Percentiles rank a stretch among this genome's conserved stretches.
Evolutionary conservation across 768 basidiomycete genomes (phyloP).

Genomic region (Boletellus emodensis): DNA sequence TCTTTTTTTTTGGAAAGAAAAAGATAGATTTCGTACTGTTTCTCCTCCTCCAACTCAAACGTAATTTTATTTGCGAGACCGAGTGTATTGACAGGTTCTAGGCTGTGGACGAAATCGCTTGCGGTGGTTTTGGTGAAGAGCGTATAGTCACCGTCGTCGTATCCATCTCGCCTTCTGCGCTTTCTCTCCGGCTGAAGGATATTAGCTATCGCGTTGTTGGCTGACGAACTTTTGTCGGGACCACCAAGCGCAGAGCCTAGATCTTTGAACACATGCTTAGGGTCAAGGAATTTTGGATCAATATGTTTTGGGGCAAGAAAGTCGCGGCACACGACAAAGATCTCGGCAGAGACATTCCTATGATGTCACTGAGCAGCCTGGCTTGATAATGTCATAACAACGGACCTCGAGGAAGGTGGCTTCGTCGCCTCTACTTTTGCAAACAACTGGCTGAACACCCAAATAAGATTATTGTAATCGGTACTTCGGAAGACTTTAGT

Average conservation of each 20-base stretch:
- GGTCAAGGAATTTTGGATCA: slow-evolving; percentile 97
- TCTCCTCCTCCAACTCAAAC: slow-evolving; percentile 82
- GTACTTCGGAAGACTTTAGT: slow-evolving; percentile 98
- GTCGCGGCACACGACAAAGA: slow-evolving; percentile 96
- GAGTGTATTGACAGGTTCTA: slow-evolving; percentile 75
- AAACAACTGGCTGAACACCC: slow-evolving; percentile 98
- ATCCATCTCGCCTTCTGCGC: slow-evolving; percentile 87
- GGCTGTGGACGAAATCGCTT: slow-evolving; percentile 61
- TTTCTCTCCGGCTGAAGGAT: slow-evolving; percentile 99
- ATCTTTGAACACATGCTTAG: slow-evolving; percentile 97
- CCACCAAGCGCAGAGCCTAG: slow-evolving; percentile 46
- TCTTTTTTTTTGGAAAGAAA: not conserved
- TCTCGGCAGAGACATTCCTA: slow-evolving; percentile 98
- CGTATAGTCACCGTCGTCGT: slow-evolving; percentile 91
- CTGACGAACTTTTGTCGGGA: slow-evolving; percentile 49
- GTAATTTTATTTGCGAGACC: slow-evolving; percentile 74
- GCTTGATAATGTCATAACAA: not conserved
- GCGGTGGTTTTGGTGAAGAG: slow-evolving; percentile 74
- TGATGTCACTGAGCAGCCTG: not conserved
- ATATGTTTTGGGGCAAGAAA: slow-evolving; percentile 94
- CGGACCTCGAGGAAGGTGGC: slow-evolving; percentile 91
- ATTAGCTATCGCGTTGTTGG: slow-evolving; percentile 74
- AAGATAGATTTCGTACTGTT: slow-evolving; percentile 46
- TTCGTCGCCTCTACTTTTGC: slow-evolving; percentile 97
- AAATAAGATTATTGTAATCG: slow-evolving; percentile 97